These are phyloP conservation scores for Zasmidium citrigriseum DNA, from an alignment of 2,329 filamentous ascomycete genomes.

Conservation along the genomic window DNA sequence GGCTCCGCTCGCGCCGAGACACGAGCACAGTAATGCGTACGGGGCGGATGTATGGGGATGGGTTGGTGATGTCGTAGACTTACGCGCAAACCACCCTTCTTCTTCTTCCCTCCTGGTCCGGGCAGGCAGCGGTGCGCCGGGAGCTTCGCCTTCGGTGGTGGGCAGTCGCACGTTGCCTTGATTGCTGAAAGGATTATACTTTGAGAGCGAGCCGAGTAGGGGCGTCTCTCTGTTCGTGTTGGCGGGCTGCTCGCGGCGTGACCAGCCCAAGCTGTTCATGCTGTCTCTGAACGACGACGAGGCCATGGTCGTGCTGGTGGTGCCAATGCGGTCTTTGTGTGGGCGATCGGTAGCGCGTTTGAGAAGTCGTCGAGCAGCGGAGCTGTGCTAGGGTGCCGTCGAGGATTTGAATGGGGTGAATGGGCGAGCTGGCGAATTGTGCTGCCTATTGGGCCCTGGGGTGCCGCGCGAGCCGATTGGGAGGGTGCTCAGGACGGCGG, in stretches of 20 bases:
- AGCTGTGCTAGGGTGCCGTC: constrained; percentile 14
- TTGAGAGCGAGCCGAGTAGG: constrained; percentile 79
- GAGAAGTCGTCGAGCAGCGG: constrained; percentile 13
- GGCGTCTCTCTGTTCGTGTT: constrained; percentile 73
- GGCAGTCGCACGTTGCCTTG: constrained; percentile 89
- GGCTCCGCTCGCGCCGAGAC: constrained; percentile 9
- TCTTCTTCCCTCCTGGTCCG: constrained; percentile 86
- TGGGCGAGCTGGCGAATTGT: constrained; percentile 24
- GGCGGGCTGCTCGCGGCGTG: constrained; percentile 77
- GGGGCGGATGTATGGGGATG: constrained; percentile 8
- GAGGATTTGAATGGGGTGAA: constrained; percentile 15
- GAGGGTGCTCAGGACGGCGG: constrained; percentile 4
- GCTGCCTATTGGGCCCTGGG: constrained; percentile 30
- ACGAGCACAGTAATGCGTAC: constrained; percentile 4
- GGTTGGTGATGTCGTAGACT: constrained; percentile 50
- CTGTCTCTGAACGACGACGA: constrained; percentile 89
- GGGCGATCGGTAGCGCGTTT: constrained; percentile 23
- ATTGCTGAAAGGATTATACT: constrained; percentile 82
- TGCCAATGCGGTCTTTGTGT: constrained; percentile 16
- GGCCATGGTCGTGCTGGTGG: constrained; percentile 62
- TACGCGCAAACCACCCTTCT: constrained; percentile 92
- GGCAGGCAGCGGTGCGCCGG: constrained; percentile 83
- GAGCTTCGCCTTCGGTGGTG: constrained; percentile 70
- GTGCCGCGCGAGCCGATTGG: constrained; percentile 25
- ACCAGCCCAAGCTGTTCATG: constrained; percentile 94